Base-by-base conservation (phyloP, 2,329 filamentous ascomycete genomes). In the Alternaria incomplexa region DNA sequence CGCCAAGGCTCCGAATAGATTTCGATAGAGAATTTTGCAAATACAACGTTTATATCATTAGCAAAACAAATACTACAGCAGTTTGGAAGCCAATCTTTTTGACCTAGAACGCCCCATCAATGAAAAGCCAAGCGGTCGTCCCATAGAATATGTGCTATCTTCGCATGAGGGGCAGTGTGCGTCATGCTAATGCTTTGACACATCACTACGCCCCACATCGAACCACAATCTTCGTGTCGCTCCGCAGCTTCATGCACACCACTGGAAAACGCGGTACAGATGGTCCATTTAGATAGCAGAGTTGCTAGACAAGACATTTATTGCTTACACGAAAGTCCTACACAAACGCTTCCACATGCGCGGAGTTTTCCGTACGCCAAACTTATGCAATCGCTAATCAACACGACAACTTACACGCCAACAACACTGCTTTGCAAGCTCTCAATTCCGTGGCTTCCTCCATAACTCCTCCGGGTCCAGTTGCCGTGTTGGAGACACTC, bases 391-490 rank as follows among this genome's bases (percentile, higher is more conserved):
- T 53, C 63, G 61, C 63, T 63, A 65, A 63, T 43, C 36, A 50
- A 58, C 43, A 61, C 51, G 26, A 52, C 10, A n/a, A 12, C 7
- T 15, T 10, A 15, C 5, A 25, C 11, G 17, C 28, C 11, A 23
- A 6, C 6, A 25, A 36, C 20, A 23, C 28, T 30, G 5, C 28
- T 30, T 30, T 30, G 13, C 5, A 6, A 8, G 47, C 1, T 17
- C 26, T 59, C 32, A 52, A 17, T 58, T 64, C 15, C 69, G 66
- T 6, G 71, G 69, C 63, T 73, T 75, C 44, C 62, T 58, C 74
- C 73, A 77, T 1, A 77, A 54, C 32, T 76, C 68, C 10, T 75
- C 72, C 5, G 71, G 61, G 22, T 67, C 65, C 17, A 72, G 20
- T 26, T 58, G 64, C 47, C 59, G 66, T 12, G 61, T 43, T 3